Evolutionary conservation across 495 filamentous ascomycete species (phyloP), one percentile per base, ranked within the genome.

Genomic region (Neurospora discreta): DNA sequence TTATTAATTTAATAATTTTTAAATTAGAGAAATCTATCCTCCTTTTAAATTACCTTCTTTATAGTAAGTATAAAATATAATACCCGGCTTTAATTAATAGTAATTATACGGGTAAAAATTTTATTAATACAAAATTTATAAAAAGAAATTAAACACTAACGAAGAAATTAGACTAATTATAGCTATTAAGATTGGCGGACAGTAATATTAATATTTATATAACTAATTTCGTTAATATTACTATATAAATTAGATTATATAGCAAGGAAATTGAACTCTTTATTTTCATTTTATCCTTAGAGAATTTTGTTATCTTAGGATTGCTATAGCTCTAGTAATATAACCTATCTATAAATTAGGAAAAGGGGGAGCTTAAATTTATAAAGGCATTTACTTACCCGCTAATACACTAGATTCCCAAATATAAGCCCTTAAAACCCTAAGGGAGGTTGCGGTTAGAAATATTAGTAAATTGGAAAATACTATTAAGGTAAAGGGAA

Each of bases 151-250:
- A 42, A 7, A 18, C 18, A 42, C 5, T 3, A 18, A 18, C 7
- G 18, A 3, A 1, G 1, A 42, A 42, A 0, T 8, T 42, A 0
- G 2, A 42, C 5, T 0, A 1, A 0, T 5, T 7, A 1, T 16
- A 5, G 1, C 15, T 4, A 16, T 16, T 42, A 0, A 16, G 5
- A 4, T 0, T 42, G 0, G 4, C 3, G 0, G 3, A 42, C 1
- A 1, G 40, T 1, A 42, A 42, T 42, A 18, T 42, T 42, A 42
- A 42, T 42, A 42, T 3, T 0, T 42, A 42, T 42, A 18, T 42
- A 16, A 18, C 5, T 0, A 2, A 42, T 0, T 18, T 2, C 2
- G 0, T 42, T 5, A 42, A 6, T 6, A 1, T 42, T 42, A 42
- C 0, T 5, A 42, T 42, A 18, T 3, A 2, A 0, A 42, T 42